Conservation (phyloP, 768 basidiomycete species). For the Amanita inopinata region DNA sequence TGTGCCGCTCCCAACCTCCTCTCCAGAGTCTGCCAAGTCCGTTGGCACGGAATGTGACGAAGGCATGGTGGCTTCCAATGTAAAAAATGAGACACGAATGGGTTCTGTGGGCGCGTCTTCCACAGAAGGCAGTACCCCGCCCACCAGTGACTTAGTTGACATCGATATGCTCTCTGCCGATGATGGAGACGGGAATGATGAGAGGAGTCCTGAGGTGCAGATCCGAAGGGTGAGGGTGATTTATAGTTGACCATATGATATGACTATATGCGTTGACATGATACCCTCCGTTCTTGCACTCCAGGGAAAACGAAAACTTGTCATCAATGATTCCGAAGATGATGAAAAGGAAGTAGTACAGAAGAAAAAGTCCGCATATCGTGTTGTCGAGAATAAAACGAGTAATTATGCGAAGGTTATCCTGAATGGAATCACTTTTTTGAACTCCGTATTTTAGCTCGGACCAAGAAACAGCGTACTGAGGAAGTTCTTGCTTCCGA, state of each 20-base stretch:
- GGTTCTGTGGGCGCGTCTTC: conserved; percentile 27
- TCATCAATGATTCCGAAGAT: conserved; percentile 68
- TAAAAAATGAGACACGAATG: conserved; percentile 19
- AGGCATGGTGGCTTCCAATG: conserved; percentile 4
- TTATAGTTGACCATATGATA: neutral
- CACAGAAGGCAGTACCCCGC: conserved; percentile 49
- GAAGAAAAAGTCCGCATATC: conserved; percentile 2
- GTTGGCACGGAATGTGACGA: conserved; percentile 6
- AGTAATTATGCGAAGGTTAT: neutral
- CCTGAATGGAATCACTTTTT: neutral
- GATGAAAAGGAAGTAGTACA: conserved; percentile 18
- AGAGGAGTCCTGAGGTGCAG: conserved; percentile 12
- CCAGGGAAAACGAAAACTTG: conserved; percentile 43
- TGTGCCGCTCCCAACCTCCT: conserved; percentile 2
- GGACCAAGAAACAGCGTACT: conserved; percentile 54
- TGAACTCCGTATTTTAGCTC: conserved; percentile 21
- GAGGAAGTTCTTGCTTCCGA: conserved; percentile 50
- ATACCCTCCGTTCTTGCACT: neutral
- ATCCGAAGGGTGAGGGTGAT: neutral
- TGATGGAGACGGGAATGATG: conserved; percentile 27
- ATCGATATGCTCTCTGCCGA: conserved; percentile 59
- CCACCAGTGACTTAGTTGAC: conserved; percentile 71
- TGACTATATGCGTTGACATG: neutral
- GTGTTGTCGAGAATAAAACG: neutral
- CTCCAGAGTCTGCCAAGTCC: conserved; percentile 5